Percentiles rank a stretch among this genome's conserved stretches.
These are phyloP conservation scores for Conringia planisiliqua DNA, from an alignment of 345 rosid genomes.

Conservation along the genomic window DNA sequence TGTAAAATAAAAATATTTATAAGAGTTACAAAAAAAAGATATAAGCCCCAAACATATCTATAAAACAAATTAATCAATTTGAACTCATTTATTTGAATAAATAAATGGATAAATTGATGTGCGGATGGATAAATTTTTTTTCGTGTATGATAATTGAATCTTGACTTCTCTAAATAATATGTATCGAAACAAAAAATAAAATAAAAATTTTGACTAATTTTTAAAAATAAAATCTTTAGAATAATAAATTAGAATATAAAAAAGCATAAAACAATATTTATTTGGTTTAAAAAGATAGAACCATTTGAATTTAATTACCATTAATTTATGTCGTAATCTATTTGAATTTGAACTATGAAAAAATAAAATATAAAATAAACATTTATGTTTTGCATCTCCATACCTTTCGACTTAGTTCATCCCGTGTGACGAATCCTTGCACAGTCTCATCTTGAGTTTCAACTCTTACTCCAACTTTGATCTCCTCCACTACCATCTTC, in stretches of 20 bases:
- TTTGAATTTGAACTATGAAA: neutral
- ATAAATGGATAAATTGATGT: neutral
- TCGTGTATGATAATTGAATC: neutral
- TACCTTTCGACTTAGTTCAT: slow-evolving; percentile 42
- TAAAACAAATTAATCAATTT: neutral
- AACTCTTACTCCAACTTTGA: slow-evolving; percentile 55
- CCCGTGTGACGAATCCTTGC: slow-evolving; percentile 46
- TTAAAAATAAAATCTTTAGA: too few species aligned
- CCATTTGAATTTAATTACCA: neutral
- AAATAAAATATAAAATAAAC: neutral
- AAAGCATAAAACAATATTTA: neutral
- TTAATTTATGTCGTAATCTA: neutral
- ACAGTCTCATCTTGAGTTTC: slow-evolving; percentile 42
- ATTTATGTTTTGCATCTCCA: neutral
- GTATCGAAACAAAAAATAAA: too few species aligned
- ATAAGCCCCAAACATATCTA: neutral
- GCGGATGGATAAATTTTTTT: too few species aligned
- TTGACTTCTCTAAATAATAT: too few species aligned
- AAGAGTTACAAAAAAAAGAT: neutral
- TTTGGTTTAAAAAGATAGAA: neutral
- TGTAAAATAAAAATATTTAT: neutral
- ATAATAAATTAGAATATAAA: neutral
- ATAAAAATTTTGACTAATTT: too few species aligned
- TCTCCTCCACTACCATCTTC: slow-evolving; percentile 59
- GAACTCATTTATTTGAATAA: neutral